phyloP scores from a whole-genome alignment of 352 stramenopile species.

The Globisporangium nodosum region DNA sequence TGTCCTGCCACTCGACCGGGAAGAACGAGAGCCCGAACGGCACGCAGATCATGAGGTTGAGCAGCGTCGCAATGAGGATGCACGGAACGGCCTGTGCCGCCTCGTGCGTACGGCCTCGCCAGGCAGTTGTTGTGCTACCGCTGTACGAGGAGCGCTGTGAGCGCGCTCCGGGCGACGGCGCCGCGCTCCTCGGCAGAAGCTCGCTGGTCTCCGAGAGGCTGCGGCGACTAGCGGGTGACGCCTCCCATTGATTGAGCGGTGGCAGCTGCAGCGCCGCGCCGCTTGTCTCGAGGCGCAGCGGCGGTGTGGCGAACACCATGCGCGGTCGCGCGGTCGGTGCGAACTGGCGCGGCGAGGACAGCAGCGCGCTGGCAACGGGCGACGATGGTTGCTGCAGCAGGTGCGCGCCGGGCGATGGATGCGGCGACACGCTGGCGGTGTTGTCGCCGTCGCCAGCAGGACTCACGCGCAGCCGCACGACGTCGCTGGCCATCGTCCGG shows the following conservation, averaged over 20 bases:
- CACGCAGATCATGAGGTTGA: conserved; percentile 87
- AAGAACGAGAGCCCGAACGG: conserved; percentile 85
- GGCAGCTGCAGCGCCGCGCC: conserved; percentile 45
- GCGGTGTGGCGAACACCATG: conserved; percentile 70
- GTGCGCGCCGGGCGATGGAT: not conserved
- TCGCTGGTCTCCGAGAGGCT: conserved; percentile 20
- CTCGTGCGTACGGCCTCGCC: conserved; percentile 22
- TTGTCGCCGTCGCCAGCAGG: not conserved
- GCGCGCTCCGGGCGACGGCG: conserved; percentile 12
- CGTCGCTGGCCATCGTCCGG: not conserved
- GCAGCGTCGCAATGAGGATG: conserved; percentile 62
- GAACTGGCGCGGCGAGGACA: conserved; percentile 8
- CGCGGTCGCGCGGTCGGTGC: conserved; percentile 11
- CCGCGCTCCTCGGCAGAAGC: conserved; percentile 18
- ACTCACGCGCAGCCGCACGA: not conserved
- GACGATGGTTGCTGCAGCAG: conserved; percentile 10
- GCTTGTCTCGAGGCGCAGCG: conserved; percentile 51
- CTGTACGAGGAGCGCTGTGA: conserved; percentile 20
- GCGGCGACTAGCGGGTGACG: not conserved
- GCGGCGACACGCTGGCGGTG: not conserved
- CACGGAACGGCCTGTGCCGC: conserved; percentile 38
- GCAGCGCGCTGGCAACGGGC: conserved; percentile 12
- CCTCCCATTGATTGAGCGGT: conserved; percentile 7
- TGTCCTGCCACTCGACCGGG: conserved; percentile 68
- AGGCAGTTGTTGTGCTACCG: conserved; percentile 7